Evolutionary conservation across 805 yeast genomes (phyloP).

Genomic region (Ogataea saltuana): DNA sequence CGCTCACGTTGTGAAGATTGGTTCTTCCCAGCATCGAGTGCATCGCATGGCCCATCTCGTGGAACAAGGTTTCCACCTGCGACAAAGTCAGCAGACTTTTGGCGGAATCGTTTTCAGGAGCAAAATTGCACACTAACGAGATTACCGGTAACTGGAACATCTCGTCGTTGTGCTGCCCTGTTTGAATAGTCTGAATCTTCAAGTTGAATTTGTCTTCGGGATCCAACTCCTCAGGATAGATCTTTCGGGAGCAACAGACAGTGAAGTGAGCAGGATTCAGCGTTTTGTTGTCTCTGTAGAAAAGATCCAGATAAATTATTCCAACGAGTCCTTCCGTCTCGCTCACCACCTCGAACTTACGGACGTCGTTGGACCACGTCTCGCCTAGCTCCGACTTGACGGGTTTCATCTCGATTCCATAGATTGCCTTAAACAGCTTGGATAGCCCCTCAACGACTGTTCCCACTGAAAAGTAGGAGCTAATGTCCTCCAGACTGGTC

Average conservation of each 20-base stretch:
- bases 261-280: constrained; percentile 95
- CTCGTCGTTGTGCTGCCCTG: constrained; percentile 43
- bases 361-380: constrained; percentile 85
- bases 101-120: constrained; percentile 35
- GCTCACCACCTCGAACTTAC: constrained; percentile 75
- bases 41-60: constrained; percentile 99
- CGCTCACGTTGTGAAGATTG: constrained; percentile 84
- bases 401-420: constrained; percentile 76
- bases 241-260: constrained; percentile 86
- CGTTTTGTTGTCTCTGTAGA: constrained; percentile 72
- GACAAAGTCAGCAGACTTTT: constrained; percentile 64
- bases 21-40: constrained; percentile 97
- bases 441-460: constrained; percentile 83
- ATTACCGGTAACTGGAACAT: constrained; percentile 84
- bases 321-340: constrained; percentile 68
- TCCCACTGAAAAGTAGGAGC: constrained; percentile 79
- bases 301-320: constrained; percentile 82
- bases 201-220: constrained; percentile 40
- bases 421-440: constrained; percentile 63
- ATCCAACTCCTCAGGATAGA: constrained; percentile 54
- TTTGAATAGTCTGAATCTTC: constrained; percentile 34
- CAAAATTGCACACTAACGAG: constrained; percentile 84
- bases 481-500: constrained; percentile 48
- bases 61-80: constrained; percentile 93
- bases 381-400: constrained; percentile 66